These are phyloP conservation scores for Aspergillus japonicus DNA, from an alignment of 2,329 filamentous ascomycete species.

Conservation along the genomic window DNA sequence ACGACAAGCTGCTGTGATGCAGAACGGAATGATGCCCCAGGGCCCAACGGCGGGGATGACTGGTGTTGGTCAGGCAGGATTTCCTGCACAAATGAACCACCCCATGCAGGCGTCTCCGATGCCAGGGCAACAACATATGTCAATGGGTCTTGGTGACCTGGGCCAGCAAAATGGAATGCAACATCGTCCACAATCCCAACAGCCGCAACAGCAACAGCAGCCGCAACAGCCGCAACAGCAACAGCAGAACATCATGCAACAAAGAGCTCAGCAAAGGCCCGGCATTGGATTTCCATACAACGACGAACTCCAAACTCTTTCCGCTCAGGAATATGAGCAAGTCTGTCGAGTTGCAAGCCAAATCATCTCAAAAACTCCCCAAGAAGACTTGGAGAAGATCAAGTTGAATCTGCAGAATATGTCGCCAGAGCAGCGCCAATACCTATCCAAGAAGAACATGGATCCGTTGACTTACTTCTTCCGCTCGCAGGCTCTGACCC, in stretches of 20 bases:
- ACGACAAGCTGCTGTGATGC: constrained; percentile 43
- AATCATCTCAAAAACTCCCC: constrained; percentile 46
- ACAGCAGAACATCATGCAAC: constrained; percentile 27
- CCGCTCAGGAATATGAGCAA: constrained; percentile 43
- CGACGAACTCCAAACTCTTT: constrained; percentile 39
- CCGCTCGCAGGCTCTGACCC: constrained; percentile 48
- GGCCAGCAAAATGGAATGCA: constrained; percentile 36
- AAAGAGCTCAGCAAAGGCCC: constrained; percentile 34
- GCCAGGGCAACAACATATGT: constrained; percentile 38
- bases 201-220: constrained; percentile 27
- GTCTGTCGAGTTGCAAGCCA: constrained; percentile 49
- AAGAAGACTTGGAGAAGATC: constrained; percentile 50
- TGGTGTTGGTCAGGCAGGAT: constrained; percentile 42
- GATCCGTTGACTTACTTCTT: constrained; percentile 54
- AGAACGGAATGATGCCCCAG: constrained; percentile 42
- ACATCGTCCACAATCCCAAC: constrained; percentile 35
- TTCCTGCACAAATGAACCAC: constrained; percentile 51
- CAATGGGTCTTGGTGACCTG: constrained; percentile 36
- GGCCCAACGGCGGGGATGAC: constrained; percentile 31
- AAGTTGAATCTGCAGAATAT: constrained; percentile 47
- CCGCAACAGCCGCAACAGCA: constrained; percentile 24
- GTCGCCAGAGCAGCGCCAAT: constrained; percentile 49
- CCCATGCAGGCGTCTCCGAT: constrained; percentile 54
- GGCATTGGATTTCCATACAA: constrained; percentile 26
- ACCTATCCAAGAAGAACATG: constrained; percentile 45